Conservation (phyloP, 345 rosid species). For the Firmiana major region DNA sequence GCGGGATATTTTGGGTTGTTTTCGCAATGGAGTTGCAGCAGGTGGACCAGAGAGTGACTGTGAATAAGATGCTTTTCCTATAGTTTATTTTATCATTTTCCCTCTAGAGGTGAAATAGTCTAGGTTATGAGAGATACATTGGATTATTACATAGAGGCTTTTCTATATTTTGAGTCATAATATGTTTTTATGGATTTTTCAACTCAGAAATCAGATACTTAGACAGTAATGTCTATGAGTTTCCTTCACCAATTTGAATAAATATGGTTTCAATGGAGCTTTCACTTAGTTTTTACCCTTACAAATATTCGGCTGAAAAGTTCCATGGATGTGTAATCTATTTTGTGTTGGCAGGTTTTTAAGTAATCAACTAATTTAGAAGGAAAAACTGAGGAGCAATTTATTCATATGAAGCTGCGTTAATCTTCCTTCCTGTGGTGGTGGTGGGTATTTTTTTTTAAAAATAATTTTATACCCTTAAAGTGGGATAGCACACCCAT, state of each 20-base stretch:
- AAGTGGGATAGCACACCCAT: neutral
- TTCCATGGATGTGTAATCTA: neutral
- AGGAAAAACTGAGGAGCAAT: neutral
- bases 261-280: neutral
- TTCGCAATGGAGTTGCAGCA: constrained; percentile 4
- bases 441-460: too few relatives aligned
- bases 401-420: neutral
- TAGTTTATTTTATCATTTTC: neutral
- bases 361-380: neutral
- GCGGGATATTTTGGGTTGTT: neutral
- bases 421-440: neutral
- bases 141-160: neutral
- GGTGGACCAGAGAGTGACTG: constrained; percentile 9
- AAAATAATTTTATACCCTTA: too few relatives aligned
- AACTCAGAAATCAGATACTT: neutral
- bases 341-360: neutral
- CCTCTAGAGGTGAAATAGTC: neutral
- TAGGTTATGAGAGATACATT: neutral
- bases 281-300: neutral
- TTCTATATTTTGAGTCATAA: neutral
- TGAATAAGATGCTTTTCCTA: constrained; percentile 13
- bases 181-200: neutral
- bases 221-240: neutral
- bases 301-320: neutral
- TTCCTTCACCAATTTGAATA: neutral